phyloP scores from a whole-genome alignment of 2,329 filamentous ascomycete genomes.

The Neonectria faginata region DNA sequence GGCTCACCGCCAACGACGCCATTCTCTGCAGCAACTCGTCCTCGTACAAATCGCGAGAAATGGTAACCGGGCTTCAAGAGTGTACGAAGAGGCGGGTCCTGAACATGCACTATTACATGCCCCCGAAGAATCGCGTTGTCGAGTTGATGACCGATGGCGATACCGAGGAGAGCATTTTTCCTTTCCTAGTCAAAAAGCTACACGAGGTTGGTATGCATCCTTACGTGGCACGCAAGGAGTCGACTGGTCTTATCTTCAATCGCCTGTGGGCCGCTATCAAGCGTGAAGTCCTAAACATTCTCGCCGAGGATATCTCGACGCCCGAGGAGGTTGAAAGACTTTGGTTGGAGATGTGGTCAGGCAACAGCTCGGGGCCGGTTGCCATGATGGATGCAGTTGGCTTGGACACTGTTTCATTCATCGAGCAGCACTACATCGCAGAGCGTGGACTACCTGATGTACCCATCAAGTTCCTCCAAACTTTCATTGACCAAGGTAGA shows the following conservation, averaged over 20 bases:
- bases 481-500: conserved; percentile 59
- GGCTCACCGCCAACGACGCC: conserved; percentile 53
- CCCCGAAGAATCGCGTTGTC: conserved; percentile 58
- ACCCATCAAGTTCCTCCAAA: conserved; percentile 58
- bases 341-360: conserved; percentile 55
- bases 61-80: conserved; percentile 57
- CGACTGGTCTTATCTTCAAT: conserved; percentile 67
- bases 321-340: conserved; percentile 62
- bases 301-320: conserved; percentile 61
- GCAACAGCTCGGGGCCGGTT: background rate
- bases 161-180: conserved; percentile 57
- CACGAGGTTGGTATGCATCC: conserved; percentile 56
- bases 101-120: conserved; percentile 66
- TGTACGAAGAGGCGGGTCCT: conserved; percentile 54
- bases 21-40: conserved; percentile 65
- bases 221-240: conserved; percentile 58
- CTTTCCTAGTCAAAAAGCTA: conserved; percentile 56
- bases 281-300: conserved; percentile 60
- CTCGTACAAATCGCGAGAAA: conserved; percentile 62
- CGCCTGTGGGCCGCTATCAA: conserved; percentile 69
- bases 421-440: conserved; percentile 64
- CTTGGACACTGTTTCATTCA: conserved; percentile 64
- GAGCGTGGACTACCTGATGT: conserved; percentile 57
- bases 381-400: conserved; percentile 51
- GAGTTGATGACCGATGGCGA: conserved; percentile 65